phyloP scores from a whole-genome alignment of 768 basidiomycete species.

The Suillus subalutaceus region DNA sequence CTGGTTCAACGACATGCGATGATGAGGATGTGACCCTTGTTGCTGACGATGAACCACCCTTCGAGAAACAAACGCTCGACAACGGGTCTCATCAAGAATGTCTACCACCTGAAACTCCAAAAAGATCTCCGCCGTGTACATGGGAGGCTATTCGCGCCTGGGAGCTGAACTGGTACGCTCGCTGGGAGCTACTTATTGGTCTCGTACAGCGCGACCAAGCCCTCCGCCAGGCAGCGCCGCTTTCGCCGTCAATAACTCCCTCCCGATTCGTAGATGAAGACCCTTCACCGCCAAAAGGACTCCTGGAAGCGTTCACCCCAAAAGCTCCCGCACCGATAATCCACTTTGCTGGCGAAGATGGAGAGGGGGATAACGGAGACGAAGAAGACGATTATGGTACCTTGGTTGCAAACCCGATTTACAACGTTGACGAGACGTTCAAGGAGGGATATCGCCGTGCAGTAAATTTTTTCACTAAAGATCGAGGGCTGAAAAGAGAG shows the following conservation, averaged over 20 bases:
- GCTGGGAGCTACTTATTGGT: constrained; percentile 55
- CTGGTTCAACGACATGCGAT: constrained; percentile 3
- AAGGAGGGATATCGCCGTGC: constrained; percentile 31
- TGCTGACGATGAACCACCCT: constrained; percentile 40
- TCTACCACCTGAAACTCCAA: not conserved
- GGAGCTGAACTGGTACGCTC: constrained; percentile 54
- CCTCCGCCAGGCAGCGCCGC: constrained; percentile 9
- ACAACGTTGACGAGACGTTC: constrained; percentile 17
- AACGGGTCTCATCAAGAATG: not conserved
- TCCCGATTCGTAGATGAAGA: constrained; percentile 6
- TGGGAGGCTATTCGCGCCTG: constrained; percentile 33
- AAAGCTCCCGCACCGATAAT: constrained; percentile 17
- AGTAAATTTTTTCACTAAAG: constrained; percentile 23
- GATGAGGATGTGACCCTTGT: constrained; percentile 54
- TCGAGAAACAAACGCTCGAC: not conserved
- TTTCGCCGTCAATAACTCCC: constrained; percentile 10
- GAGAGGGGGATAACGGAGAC: constrained; percentile 22
- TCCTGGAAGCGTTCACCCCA: not conserved
- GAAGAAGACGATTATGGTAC: constrained; percentile 34
- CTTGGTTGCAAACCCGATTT: constrained; percentile 19
- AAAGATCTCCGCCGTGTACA: not conserved
- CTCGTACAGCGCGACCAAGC: constrained; percentile 39
- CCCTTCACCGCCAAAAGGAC: not conserved
- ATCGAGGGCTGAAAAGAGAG: constrained; percentile 14
- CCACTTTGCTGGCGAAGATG: constrained; percentile 26